Base-by-base conservation (phyloP, 352 stramenopile genomes). In the Phytophthora palmivora region DNA sequence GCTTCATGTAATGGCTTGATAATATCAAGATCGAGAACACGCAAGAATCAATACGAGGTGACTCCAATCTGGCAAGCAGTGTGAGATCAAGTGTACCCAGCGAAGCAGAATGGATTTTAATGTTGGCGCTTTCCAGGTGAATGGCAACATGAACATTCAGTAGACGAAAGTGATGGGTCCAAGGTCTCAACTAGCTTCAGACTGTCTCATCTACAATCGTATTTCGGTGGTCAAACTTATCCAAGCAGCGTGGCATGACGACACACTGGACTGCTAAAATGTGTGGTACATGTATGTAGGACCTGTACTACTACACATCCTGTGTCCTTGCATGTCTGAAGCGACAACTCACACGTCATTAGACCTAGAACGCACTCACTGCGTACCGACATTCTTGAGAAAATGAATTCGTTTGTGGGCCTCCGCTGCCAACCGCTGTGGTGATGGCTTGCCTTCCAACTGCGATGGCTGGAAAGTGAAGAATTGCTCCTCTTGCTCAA, bases 391-490 rank as follows among this genome's bases (percentile, higher is more conserved):
- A 63, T 64, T 70, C 43, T 70, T 69, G 15, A 81, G 57, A 41
- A 76, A 72, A 48, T 76, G 34, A 34, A 71, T 56, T 21, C 72
- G 53, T 42, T 67, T 76, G 21, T 70, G 42, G 14, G 69, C 69
- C 54, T 76, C 64, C 9, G 65, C 69, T 28, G 39, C 38, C 16
- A 78, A 22, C 4, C 45, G 54, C 37, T 54, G 65, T 16, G 46
- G 12, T 7, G 43, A 30, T 22, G 15, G 12, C 15, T 54, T 52
- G n/a, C 9, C 39, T 32, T 58, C 45, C 11, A 51, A 6, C 9
- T 61, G 28, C 24, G 42, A 48, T 4, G 65, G 55, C 26, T 68
- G 51, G 36, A 85, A 84, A 15, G 58, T 62, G 47, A 74, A 91
- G 34, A 82, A 87, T 24, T 56, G 57, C 3, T 87, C 78, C 7